Base-by-base conservation (phyloP, 306 rosid species). In the Corylus americana region DNA sequence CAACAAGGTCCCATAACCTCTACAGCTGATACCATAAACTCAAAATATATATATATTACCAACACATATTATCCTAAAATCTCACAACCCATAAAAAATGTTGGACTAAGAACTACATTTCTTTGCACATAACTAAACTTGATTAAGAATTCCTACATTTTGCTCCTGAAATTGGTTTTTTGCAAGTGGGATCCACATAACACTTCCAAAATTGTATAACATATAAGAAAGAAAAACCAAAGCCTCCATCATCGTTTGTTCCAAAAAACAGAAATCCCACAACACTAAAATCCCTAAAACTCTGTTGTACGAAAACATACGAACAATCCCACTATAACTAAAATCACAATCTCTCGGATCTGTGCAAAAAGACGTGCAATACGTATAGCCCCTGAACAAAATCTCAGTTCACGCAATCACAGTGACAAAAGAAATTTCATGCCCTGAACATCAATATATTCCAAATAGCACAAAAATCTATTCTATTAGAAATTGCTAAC, bases 21-120 rank as follows among this genome's bases (percentile, higher is more conserved):
- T 55, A 66, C 42, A 49, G 64, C 71, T 78, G 72, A 59, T n/a
- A 78, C 51, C 62, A 78, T 47, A 57, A 49, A 20, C 48, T 49
- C 72, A 61, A 61, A 11, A 2, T 11, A 31, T 48, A 14, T 48
- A 14, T 44, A 14, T 39, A 45, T 44, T 59, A 71, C 31, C 81
- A 8, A 53, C 18, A 53, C 45, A 9, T 3, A 49, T 2, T 49
- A 49, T 49, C 53, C 14, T 49, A 49, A 11, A 12, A 11, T 49
- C 53, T 49, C 11, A 10, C 53, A 49, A 49, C 53, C 53, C 53
- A 49, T 49, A 49, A 2, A 67, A 27, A 74, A 11, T 12, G 3
- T 59, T 22, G 11, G 45, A 10, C 66, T 10, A 59, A 9, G 66
- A 25, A 39, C 2, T 42, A 18, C 13, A 17, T 18, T 44, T 39